Conservation (phyloP, 2,329 filamentous ascomycete species). For the Tolypocladium sp. region DNA sequence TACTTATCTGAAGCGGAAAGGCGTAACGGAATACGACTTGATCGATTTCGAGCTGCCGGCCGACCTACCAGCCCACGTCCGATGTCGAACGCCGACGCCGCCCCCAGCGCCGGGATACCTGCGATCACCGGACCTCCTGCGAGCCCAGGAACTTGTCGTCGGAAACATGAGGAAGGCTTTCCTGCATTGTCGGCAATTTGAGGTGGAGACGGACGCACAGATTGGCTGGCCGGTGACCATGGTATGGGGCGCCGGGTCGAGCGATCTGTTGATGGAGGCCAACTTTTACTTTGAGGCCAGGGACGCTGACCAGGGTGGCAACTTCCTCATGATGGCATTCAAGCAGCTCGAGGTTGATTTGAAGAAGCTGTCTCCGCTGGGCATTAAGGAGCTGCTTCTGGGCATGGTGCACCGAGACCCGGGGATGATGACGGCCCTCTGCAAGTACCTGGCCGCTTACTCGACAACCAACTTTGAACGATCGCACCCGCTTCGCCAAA, state of each 20-base stretch:
- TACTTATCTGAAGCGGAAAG: slow-evolving; percentile 43
- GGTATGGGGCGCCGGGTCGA: slow-evolving; percentile 34
- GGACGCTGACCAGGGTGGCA: slow-evolving; percentile 29
- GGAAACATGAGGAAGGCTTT: slow-evolving; percentile 35
- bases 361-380: slow-evolving; percentile 31
- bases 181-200: slow-evolving; percentile 32
- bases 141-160: slow-evolving; percentile 33
- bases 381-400: slow-evolving; percentile 31
- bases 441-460: slow-evolving; percentile 34
- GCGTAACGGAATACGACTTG: slow-evolving; percentile 43
- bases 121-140: slow-evolving; percentile 31
- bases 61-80: slow-evolving; percentile 32
- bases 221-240: slow-evolving; percentile 31
- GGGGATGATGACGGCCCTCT: slow-evolving; percentile 35
- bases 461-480: slow-evolving; percentile 33
- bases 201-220: slow-evolving; percentile 26
- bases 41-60: slow-evolving; percentile 34
- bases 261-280: slow-evolving; percentile 32
- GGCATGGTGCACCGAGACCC: slow-evolving; percentile 34
- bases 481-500: slow-evolving; percentile 31
- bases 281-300: slow-evolving; percentile 31
- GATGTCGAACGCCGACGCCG: slow-evolving; percentile 35
- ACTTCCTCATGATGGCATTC: slow-evolving; percentile 31
- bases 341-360: slow-evolving; percentile 32
- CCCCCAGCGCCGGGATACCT: slow-evolving; percentile 31